These are phyloP conservation scores for Eucalyptus sp. DNA, from an alignment of 345 rosid species.

Conservation along the genomic window DNA sequence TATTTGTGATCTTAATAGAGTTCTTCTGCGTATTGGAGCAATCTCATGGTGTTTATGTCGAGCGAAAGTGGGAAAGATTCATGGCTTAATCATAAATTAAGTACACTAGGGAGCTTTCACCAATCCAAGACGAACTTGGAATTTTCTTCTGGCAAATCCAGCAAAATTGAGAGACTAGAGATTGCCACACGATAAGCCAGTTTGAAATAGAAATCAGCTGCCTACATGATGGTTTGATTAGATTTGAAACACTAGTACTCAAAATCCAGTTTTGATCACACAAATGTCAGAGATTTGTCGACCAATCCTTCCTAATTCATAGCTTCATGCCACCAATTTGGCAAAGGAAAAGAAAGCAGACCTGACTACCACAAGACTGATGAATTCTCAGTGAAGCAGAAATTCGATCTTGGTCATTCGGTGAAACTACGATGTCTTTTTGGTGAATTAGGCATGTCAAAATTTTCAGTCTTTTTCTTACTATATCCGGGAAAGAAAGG, in stretches of 20 bases:
- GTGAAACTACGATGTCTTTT: neutral
- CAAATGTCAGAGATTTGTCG: neutral
- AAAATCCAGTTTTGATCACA: neutral
- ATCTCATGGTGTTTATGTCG: neutral
- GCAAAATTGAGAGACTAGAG: neutral
- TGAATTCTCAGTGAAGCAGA: neutral
- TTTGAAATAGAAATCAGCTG: neutral
- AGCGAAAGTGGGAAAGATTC: neutral
- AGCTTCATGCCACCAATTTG: neutral
- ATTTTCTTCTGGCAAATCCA: neutral
- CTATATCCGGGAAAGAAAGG: neutral
- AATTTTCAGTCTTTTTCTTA: neutral
- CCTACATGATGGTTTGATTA: neutral
- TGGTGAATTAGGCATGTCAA: neutral
- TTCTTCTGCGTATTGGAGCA: neutral
- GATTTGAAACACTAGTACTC: neutral
- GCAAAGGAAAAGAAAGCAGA: neutral
- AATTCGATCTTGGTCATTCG: neutral
- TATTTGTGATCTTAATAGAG: neutral
- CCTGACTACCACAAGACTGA: neutral
- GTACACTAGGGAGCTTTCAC: neutral
- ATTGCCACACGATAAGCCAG: neutral
- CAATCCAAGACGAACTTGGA: neutral
- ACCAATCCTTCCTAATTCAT: neutral
- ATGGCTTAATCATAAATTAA: neutral